Evolutionary conservation across 208 protist genomes (phyloP).

Genomic region (Crithidia expoeki): DNA sequence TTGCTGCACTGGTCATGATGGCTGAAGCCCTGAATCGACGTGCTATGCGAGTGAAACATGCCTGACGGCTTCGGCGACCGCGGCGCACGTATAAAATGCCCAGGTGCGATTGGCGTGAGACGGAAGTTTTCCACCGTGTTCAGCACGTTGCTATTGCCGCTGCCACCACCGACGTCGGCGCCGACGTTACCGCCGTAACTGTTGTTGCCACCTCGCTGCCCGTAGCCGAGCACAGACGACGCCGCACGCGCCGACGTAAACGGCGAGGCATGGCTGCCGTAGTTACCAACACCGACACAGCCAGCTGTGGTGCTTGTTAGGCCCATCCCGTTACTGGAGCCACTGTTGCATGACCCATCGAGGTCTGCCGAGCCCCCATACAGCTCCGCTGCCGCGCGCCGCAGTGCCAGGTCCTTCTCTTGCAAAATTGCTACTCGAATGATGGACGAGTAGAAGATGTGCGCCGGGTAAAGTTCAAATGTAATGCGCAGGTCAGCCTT

Average conservation of each 20-base stretch:
- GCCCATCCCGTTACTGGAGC: neutral
- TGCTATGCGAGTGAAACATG: constrained; percentile 17
- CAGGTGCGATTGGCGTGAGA: constrained; percentile 24
- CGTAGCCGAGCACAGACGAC: constrained; percentile 12
- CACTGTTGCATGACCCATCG: constrained; percentile 3
- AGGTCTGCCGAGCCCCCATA: constrained; percentile 36
- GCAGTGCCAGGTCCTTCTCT: constrained; percentile 48
- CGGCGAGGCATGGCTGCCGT: constrained; percentile 14
- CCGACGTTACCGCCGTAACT: neutral
- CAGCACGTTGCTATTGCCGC: neutral
- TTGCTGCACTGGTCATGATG: neutral
- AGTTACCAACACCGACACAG: neutral
- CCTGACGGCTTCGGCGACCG: constrained; percentile 13
- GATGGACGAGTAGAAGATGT: constrained; percentile 50
- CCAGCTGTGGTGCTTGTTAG: neutral
- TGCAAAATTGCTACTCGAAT: constrained; percentile 43
- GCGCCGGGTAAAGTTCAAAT: constrained; percentile 56
- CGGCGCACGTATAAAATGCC: constrained; percentile 23
- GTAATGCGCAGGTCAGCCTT: constrained; percentile 36
- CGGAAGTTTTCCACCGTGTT: constrained; percentile 22
- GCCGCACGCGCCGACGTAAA: constrained; percentile 11
- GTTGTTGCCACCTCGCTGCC: constrained; percentile 9
- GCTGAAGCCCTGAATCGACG: neutral
- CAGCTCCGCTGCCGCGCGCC: constrained; percentile 35
- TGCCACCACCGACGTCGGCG: neutral